Conservation (phyloP, 306 rosid species). For the Vigna trinervia region DNA sequence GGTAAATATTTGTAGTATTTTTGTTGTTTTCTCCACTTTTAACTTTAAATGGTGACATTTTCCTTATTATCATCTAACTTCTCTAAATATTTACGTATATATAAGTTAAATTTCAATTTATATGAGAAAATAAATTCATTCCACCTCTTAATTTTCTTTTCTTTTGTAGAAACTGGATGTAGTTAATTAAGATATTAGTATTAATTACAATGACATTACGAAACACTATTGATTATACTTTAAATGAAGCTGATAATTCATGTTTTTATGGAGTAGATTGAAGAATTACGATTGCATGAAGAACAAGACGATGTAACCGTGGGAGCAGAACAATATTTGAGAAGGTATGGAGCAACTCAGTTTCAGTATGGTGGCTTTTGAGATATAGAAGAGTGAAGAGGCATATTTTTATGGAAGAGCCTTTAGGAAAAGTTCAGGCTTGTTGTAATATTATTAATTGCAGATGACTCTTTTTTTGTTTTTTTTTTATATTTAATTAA, state of each 20-base stretch:
- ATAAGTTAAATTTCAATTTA: too few species aligned
- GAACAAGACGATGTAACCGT: slow-evolving; percentile 57
- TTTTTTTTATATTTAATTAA: not conserved
- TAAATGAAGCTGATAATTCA: not conserved
- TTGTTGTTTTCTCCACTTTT: not conserved
- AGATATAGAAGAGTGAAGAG: slow-evolving; percentile 29
- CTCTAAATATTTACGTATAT: too few species aligned
- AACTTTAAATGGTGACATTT: too few species aligned
- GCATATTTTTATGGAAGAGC: slow-evolving; percentile 24
- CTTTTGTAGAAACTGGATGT: not conserved
- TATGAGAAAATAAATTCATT: too few species aligned
- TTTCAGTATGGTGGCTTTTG: slow-evolving; percentile 64
- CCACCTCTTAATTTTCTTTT: too few species aligned
- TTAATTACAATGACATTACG: not conserved
- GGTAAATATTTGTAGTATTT: slow-evolving; percentile 52
- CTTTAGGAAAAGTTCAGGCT: slow-evolving; percentile 29
- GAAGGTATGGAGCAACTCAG: slow-evolving; percentile 51
- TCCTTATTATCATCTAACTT: too few species aligned
- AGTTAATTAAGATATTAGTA: not conserved
- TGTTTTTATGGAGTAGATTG: slow-evolving; percentile 53
- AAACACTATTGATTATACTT: too few species aligned
- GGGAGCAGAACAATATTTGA: slow-evolving; percentile 52
- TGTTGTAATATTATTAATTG: too few species aligned
- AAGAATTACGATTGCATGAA: slow-evolving; percentile 58
- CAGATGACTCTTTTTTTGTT: not conserved